Evolutionary conservation across 441 rosid species (phyloP).

Genomic region (Aleurites moluccanus): DNA sequence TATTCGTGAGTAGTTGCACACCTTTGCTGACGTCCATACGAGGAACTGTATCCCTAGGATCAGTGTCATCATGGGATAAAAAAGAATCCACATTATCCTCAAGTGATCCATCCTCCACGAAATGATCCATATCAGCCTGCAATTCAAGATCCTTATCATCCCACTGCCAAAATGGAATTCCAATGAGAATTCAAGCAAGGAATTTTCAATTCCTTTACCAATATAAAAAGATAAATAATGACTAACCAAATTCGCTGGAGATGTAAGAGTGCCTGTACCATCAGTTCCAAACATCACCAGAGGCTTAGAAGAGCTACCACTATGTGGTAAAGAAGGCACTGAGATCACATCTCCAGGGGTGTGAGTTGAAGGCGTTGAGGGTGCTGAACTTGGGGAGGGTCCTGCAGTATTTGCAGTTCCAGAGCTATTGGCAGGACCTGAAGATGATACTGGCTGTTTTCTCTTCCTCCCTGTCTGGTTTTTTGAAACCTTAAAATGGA

Average conservation of each 20-base stretch:
- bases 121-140: conserved; percentile 89
- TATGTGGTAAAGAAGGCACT: conserved; percentile 72
- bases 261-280: conserved; percentile 65
- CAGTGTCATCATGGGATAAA: conserved; percentile 72
- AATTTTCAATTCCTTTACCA: conserved; percentile 34
- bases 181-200: conserved; percentile 43
- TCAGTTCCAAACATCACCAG: conserved; percentile 62
- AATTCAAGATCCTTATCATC: conserved; percentile 59
- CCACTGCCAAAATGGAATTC: conserved; percentile 54
- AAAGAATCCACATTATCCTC: conserved; percentile 84
- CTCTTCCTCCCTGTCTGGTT: conserved; percentile 79
- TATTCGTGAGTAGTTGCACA: conserved; percentile 27
- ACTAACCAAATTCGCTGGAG: conserved; percentile 82
- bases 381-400: conserved; percentile 84
- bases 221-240: conserved; percentile 20
- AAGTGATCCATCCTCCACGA: conserved; percentile 80
- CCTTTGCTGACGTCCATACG: conserved; percentile 78
- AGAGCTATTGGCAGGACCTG: conserved; percentile 83
- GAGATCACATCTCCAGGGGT: conserved; percentile 88
- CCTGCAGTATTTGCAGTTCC: conserved; percentile 85
- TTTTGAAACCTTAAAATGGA: conserved; percentile 63
- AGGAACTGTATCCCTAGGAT: conserved; percentile 56
- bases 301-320: conserved; percentile 73
- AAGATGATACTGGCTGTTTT: conserved; percentile 77
- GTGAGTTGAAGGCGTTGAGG: conserved; percentile 86